Conservation (phyloP, 202 grass and related monocot species). For the Digitaria exilis region DNA sequence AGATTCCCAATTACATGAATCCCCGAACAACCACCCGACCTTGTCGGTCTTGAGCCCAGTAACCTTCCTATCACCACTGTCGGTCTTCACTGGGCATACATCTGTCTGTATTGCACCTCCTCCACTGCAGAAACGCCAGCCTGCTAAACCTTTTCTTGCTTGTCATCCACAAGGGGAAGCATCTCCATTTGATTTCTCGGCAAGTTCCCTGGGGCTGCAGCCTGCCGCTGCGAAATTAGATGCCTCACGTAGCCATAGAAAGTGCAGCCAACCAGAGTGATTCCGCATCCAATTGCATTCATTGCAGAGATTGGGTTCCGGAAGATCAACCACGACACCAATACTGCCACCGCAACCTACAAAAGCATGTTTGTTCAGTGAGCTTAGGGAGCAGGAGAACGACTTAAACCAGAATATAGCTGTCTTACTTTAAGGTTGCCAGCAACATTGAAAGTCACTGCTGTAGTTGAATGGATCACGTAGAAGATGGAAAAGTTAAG, state of each 20-base stretch:
- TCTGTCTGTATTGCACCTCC: constrained; percentile 15
- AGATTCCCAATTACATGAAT: not conserved
- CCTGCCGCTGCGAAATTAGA: constrained; percentile 68
- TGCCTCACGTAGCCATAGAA: constrained; percentile 96
- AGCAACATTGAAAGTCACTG: constrained; percentile 96
- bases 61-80: not conserved
- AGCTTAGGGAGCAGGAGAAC: not conserved
- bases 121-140: constrained; percentile 8
- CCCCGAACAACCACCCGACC: not conserved
- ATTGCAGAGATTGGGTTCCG: constrained; percentile 84
- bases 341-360: constrained; percentile 87
- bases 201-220: constrained; percentile 31
- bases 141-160: constrained; percentile 78
- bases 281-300: constrained; percentile 84
- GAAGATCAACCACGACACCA: constrained; percentile 95
- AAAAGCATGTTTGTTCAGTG: not conserved
- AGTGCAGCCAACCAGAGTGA: constrained; percentile 88
- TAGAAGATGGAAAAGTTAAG: constrained; percentile 99
- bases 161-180: constrained; percentile 81
- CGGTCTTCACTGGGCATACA: constrained; percentile 7
- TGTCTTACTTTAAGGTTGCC: constrained; percentile 92
- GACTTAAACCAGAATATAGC: constrained; percentile 1
- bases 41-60: not conserved
- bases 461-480: constrained; percentile 95
- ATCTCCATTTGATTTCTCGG: constrained; percentile 68